These are phyloP conservation scores for Calonectria fujianensis DNA, from an alignment of 2,329 filamentous ascomycete species.

Conservation along the genomic window DNA sequence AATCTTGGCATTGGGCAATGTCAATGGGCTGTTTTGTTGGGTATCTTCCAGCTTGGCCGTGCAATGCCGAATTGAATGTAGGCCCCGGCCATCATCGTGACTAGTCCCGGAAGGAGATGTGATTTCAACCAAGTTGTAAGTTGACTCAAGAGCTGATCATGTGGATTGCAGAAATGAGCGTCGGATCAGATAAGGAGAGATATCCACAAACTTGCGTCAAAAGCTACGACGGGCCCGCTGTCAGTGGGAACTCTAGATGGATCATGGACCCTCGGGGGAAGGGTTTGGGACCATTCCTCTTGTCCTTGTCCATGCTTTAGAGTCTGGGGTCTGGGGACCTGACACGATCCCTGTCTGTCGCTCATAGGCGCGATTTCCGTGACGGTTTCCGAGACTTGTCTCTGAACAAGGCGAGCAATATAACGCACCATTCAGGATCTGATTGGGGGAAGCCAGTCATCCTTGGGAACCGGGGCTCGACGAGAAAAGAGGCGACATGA, in stretches of 20 bases:
- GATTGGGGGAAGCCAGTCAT: slow-evolving; percentile 25
- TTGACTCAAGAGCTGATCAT: background rate
- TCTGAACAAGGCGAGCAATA: slow-evolving; percentile 19
- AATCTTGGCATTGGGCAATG: background rate
- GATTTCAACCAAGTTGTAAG: slow-evolving; percentile 1
- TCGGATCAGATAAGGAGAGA: slow-evolving; percentile 29
- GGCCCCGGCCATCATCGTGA: background rate
- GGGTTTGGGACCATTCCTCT: slow-evolving; percentile 26
- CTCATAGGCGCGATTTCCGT: slow-evolving; percentile 41
- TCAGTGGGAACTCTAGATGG: slow-evolving; percentile 36
- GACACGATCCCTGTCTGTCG: slow-evolving; percentile 34
- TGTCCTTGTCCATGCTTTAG: slow-evolving; percentile 31
- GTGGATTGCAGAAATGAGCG: slow-evolving; percentile 19
- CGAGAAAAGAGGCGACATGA: background rate
- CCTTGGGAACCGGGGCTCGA: background rate
- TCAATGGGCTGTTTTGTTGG: too few relatives aligned
- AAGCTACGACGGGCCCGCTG: slow-evolving; percentile 23
- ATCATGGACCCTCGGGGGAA: slow-evolving; percentile 38
- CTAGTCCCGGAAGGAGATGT: background rate
- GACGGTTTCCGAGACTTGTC: slow-evolving; percentile 31
- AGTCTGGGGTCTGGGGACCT: slow-evolving; percentile 41
- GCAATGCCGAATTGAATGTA: background rate
- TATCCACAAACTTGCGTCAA: slow-evolving; percentile 9
- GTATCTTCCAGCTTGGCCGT: background rate
- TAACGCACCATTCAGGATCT: slow-evolving; percentile 33